Evolutionary conservation across 441 rosid genomes (phyloP).

Genomic region (Brassica hybrid): DNA sequence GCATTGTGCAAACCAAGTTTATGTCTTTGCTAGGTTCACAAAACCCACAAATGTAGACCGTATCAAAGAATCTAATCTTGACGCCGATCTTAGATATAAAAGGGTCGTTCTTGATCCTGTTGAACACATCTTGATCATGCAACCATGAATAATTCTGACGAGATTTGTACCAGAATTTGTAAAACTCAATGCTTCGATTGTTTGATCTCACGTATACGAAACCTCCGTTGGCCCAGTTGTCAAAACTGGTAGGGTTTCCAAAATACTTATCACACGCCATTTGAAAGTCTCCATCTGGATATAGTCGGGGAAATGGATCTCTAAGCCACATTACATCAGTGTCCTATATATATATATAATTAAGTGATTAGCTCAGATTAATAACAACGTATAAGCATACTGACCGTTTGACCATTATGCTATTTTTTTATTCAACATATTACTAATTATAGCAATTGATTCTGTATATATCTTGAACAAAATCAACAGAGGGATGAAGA

Average conservation of each 20-base stretch:
- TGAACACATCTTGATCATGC: constrained; percentile 91
- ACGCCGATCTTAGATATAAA: constrained; percentile 61
- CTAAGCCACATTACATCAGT: constrained; percentile 96
- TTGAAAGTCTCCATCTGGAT: constrained; percentile 61
- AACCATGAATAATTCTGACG: constrained; percentile 57
- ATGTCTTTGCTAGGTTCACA: constrained; percentile 90
- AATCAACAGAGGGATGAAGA: not conserved
- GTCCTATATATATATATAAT: constrained; percentile 48
- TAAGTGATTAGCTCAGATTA: not conserved
- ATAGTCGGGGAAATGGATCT: constrained; percentile 70
- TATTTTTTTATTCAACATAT: not conserved
- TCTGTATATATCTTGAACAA: not conserved
- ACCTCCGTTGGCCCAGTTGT: constrained; percentile 86
- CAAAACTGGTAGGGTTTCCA: constrained; percentile 59
- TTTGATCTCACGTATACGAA: constrained; percentile 82
- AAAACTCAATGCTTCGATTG: constrained; percentile 75
- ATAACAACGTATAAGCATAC: not conserved
- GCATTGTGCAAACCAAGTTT: constrained; percentile 88
- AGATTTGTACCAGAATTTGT: constrained; percentile 86
- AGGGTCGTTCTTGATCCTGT: constrained; percentile 64
- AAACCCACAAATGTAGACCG: constrained; percentile 87
- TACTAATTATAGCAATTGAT: not conserved
- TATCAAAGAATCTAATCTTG: constrained; percentile 78
- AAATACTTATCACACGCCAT: constrained; percentile 80
- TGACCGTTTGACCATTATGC: not conserved